Percentiles rank a stretch among this genome's conserved stretches.
Evolutionary conservation across 176 grass and related monocot genomes (phyloP).

Genomic region (Aegilops sharonensis): DNA sequence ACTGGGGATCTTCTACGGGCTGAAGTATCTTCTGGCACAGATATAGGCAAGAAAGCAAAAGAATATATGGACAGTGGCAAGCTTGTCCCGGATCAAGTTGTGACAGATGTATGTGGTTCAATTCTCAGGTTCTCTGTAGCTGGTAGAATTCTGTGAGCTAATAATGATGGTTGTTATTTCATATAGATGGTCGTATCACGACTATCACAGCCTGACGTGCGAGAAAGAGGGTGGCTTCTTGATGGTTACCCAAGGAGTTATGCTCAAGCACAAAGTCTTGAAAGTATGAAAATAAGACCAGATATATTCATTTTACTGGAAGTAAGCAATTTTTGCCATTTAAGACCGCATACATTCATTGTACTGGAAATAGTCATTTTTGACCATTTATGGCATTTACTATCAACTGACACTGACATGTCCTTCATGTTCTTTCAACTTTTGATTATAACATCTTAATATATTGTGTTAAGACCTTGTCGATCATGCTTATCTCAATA

Average conservation of each 20-base stretch:
- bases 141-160: slow-evolving; percentile 1
- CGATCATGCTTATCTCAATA: neutral
- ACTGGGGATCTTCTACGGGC: slow-evolving; percentile 91
- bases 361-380: slow-evolving; percentile 60
- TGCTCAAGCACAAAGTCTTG: slow-evolving; percentile 80
- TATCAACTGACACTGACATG: slow-evolving; percentile 13
- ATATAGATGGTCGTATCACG: slow-evolving; percentile 79
- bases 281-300: slow-evolving; percentile 75
- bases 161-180: slow-evolving; percentile 11
- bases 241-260: slow-evolving; percentile 91
- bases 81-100: slow-evolving; percentile 89
- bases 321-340: slow-evolving; percentile 52
- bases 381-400: slow-evolving; percentile 20
- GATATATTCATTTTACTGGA: slow-evolving; percentile 80
- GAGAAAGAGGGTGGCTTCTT: slow-evolving; percentile 87
- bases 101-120: slow-evolving; percentile 74
- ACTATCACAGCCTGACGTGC: slow-evolving; percentile 69
- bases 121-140: slow-evolving; percentile 8
- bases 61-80: slow-evolving; percentile 87
- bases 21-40: slow-evolving; percentile 74
- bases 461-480: neutral
- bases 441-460: neutral
- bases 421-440: neutral
- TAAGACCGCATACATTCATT: slow-evolving; percentile 69
- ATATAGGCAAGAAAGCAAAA: slow-evolving; percentile 92